These are phyloP conservation scores for Phytophthora multivora DNA, from an alignment of 352 stramenopile genomes.

Conservation along the genomic window DNA sequence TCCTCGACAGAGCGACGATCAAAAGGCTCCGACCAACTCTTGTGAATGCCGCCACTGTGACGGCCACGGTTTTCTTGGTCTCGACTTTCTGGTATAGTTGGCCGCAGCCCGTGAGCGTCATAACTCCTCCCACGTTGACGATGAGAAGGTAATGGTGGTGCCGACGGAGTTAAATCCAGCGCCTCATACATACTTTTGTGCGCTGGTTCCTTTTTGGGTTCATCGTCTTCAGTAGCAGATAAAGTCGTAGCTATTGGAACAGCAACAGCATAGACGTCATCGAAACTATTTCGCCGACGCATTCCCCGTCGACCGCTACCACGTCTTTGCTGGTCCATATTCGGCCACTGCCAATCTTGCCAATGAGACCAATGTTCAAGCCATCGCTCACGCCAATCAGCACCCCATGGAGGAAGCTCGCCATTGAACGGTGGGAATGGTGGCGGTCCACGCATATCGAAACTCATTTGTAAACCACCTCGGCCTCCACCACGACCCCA, in stretches of 20 bases:
- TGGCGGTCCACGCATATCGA: conserved; percentile 9
- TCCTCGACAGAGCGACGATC: background rate
- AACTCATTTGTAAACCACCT: conserved; percentile 16
- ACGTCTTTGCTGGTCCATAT: conserved; percentile 3
- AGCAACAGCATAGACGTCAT: conserved; percentile 38
- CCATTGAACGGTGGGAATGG: conserved; percentile 20
- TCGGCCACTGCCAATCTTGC: conserved; percentile 24
- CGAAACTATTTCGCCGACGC: conserved; percentile 60
- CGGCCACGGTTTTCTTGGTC: conserved; percentile 1
- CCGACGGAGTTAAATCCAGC: conserved; percentile 51
- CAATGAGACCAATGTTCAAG: conserved; percentile 21
- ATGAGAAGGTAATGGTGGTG: conserved; percentile 33
- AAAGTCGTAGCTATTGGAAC: conserved; percentile 26
- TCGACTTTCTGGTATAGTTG: background rate
- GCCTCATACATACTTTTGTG: conserved; percentile 57
- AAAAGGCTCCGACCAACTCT: conserved; percentile 29
- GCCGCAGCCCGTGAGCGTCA: conserved; percentile 12
- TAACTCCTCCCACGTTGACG: conserved; percentile 16
- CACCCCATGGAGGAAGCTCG: conserved; percentile 17
- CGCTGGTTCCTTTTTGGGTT: conserved; percentile 37
- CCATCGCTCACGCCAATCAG: conserved; percentile 25
- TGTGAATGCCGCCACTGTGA: conserved; percentile 16
- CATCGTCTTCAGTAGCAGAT: conserved; percentile 14
- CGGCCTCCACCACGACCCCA: conserved; percentile 28
- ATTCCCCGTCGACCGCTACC: conserved; percentile 16